phyloP scores from a whole-genome alignment of 495 filamentous ascomycete species.

The Penicillium daleae region DNA sequence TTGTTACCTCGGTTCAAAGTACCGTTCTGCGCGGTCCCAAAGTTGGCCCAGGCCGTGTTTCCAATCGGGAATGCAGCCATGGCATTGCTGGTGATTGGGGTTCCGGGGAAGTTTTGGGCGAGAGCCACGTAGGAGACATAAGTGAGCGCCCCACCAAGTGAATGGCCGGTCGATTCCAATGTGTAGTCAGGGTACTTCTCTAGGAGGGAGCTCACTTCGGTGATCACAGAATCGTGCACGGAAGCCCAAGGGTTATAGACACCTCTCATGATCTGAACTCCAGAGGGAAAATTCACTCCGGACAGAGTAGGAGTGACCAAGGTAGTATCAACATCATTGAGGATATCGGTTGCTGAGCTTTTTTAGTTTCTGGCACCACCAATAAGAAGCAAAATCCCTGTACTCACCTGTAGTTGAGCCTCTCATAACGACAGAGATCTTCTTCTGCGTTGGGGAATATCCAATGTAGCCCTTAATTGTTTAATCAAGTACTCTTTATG shows the following conservation, averaged over 20 bases:
- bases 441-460: slow-evolving; percentile 33
- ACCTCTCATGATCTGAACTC: slow-evolving; percentile 36
- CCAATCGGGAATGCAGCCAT: slow-evolving; percentile 43
- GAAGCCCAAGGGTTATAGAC: slow-evolving; percentile 35
- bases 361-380: not conserved
- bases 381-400: not conserved
- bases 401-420: slow-evolving; percentile 36
- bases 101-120: slow-evolving; percentile 37
- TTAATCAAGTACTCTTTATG: not conserved
- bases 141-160: slow-evolving; percentile 39
- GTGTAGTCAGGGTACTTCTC: slow-evolving; percentile 34
- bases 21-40: slow-evolving; percentile 31
- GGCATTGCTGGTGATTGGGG: slow-evolving; percentile 36
- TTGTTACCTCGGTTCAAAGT: slow-evolving; percentile 40
- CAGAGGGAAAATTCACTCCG: slow-evolving; percentile 36
- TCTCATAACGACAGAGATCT: slow-evolving; percentile 38
- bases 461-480: slow-evolving; percentile 32
- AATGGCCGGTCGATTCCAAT: slow-evolving; percentile 40
- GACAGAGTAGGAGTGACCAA: slow-evolving; percentile 36
- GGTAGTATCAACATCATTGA: slow-evolving; percentile 41
- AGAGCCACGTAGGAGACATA: slow-evolving; percentile 42
- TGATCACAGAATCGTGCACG: slow-evolving; percentile 36
- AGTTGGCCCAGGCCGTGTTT: slow-evolving; percentile 36
- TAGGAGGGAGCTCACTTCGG: slow-evolving; percentile 34
- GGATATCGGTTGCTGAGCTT: slow-evolving; percentile 30